phyloP scores from a whole-genome alignment of 345 rosid genomes.

The Syzygium jambos region DNA sequence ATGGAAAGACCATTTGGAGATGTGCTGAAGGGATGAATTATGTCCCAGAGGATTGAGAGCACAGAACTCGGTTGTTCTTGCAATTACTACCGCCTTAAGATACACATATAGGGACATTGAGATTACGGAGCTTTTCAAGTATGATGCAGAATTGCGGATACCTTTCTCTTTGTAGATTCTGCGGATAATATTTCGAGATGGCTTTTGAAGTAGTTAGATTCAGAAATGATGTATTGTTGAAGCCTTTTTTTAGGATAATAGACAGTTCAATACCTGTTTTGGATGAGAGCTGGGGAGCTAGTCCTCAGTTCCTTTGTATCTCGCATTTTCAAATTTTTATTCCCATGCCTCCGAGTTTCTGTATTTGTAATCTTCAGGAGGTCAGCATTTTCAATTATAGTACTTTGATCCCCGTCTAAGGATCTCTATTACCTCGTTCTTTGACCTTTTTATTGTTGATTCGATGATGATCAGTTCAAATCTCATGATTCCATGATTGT shows the following conservation, averaged over 20 bases:
- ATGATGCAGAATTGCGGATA: slow-evolving; percentile 7
- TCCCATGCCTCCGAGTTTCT: not conserved
- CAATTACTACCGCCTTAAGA: not conserved
- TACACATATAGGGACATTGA: not conserved
- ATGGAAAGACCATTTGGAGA: not conserved
- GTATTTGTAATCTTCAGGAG: not conserved
- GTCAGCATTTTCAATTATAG: not conserved
- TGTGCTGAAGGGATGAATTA: not conserved
- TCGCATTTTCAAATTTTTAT: not conserved
- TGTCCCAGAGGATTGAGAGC: not conserved
- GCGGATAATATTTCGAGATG: slow-evolving; percentile 23
- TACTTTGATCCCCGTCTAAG: not conserved
- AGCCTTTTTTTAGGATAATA: not conserved
- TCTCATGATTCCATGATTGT: not conserved
- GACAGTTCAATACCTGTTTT: not conserved
- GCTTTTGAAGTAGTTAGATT: slow-evolving; percentile 5
- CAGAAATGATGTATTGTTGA: slow-evolving; percentile 5
- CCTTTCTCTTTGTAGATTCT: not conserved
- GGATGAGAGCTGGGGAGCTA: not conserved
- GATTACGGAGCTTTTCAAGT: not conserved
- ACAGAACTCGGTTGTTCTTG: not conserved
- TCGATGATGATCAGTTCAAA: not conserved
- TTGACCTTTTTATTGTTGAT: not conserved
- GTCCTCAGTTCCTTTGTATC: not conserved
- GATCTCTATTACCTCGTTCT: not conserved